Conservation (phyloP, 768 basidiomycete genomes). For the Fomitopsis serialis region DNA sequence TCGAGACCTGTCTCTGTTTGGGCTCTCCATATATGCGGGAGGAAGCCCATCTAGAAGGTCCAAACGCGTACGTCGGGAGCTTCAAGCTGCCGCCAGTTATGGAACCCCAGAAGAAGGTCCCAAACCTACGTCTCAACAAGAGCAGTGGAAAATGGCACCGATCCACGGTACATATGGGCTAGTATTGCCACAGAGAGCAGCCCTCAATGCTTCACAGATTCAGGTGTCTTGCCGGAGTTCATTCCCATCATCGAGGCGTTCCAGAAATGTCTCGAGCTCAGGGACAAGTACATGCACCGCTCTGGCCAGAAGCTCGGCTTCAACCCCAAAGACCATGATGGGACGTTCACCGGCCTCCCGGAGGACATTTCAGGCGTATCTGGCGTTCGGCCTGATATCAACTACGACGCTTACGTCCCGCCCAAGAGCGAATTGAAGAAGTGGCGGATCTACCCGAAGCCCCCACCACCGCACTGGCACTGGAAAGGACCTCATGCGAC, state of each 20-base stretch:
- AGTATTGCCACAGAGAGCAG: background rate
- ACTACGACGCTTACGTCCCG: slow-evolving; percentile 23
- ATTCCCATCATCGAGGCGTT: slow-evolving; percentile 58
- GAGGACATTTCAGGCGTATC: slow-evolving; percentile 57
- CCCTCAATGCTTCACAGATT: slow-evolving; percentile 15
- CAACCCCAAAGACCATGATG: slow-evolving; percentile 90
- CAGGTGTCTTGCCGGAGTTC: slow-evolving; percentile 17
- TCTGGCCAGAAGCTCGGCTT: slow-evolving; percentile 93
- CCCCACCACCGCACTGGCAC: slow-evolving; percentile 96
- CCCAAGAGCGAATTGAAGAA: slow-evolving; percentile 36
- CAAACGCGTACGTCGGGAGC: slow-evolving; percentile 33
- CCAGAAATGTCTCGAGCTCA: slow-evolving; percentile 79
- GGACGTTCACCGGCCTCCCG: slow-evolving; percentile 62
- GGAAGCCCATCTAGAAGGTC: slow-evolving; percentile 14
- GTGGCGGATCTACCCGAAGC: slow-evolving; percentile 90
- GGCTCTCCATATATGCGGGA: slow-evolving; percentile 13
- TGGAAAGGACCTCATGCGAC: slow-evolving; percentile 48
- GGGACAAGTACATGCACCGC: slow-evolving; percentile 90
- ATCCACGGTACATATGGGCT: slow-evolving; percentile 6
- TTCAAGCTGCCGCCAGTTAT: slow-evolving; percentile 35
- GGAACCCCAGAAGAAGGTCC: slow-evolving; percentile 8
- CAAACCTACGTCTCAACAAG: background rate
- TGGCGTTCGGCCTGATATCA: slow-evolving; percentile 61
- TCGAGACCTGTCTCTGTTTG: slow-evolving; percentile 20
- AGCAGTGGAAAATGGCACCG: slow-evolving; percentile 2